These are phyloP conservation scores for Globisporangium spinosum DNA, from an alignment of 352 stramenopile species.

Conservation along the genomic window DNA sequence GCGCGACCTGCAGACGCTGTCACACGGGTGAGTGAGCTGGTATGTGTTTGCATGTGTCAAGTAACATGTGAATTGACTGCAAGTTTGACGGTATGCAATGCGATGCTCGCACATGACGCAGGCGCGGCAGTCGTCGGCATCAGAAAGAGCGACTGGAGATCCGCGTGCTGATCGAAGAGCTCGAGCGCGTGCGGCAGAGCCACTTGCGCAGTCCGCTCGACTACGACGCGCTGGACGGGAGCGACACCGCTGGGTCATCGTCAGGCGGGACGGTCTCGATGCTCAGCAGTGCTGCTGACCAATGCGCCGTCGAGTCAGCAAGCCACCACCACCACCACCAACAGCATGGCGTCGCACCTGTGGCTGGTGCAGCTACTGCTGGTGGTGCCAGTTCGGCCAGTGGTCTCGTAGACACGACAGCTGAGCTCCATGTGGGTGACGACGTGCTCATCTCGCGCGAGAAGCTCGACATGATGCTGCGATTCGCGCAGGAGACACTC, in stretches of 20 bases:
- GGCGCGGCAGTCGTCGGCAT: slow-evolving; percentile 23
- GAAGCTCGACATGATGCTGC: slow-evolving; percentile 55
- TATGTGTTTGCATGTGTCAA: background rate
- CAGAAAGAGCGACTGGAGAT: slow-evolving; percentile 59
- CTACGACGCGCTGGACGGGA: slow-evolving; percentile 22
- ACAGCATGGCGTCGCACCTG: background rate
- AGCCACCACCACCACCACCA: background rate
- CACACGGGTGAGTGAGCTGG: slow-evolving; percentile 20
- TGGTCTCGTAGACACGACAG: background rate
- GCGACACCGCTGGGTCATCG: background rate
- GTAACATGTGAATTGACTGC: no score
- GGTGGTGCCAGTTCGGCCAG: background rate
- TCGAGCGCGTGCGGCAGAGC: slow-evolving; percentile 46
- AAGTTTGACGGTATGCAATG: no score
- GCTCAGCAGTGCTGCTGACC: slow-evolving; percentile 22
- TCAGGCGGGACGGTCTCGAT: slow-evolving; percentile 4
- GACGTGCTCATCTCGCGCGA: slow-evolving; percentile 42
- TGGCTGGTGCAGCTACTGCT: background rate
- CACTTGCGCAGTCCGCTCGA: slow-evolving; percentile 17
- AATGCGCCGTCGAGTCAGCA: slow-evolving; percentile 19
- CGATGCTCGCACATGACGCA: background rate
- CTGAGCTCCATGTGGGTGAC: slow-evolving; percentile 16
- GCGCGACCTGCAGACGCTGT: slow-evolving; percentile 11
- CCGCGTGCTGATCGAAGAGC: slow-evolving; percentile 43
- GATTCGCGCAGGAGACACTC: slow-evolving; percentile 53